These are phyloP conservation scores for Aspergillus ostianus DNA, from an alignment of 495 filamentous ascomycete species.

Conservation along the genomic window DNA sequence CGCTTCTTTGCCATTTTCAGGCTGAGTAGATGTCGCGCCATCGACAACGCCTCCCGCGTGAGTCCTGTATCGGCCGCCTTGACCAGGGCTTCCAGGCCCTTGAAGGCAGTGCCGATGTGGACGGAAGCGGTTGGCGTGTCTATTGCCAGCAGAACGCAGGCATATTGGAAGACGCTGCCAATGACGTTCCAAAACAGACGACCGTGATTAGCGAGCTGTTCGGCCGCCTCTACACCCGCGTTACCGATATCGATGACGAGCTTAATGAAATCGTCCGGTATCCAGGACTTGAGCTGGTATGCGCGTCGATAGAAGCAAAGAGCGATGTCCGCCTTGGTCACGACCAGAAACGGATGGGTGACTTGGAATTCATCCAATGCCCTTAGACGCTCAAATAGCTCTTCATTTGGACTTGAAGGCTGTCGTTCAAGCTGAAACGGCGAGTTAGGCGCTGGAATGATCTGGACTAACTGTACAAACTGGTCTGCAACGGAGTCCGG, in stretches of 20 bases:
- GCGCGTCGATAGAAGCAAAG: constrained; percentile 36
- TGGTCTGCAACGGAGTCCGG: constrained; percentile 28
- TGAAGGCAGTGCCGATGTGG: constrained; percentile 26
- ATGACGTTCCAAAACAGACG: constrained; percentile 35
- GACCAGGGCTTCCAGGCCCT: constrained; percentile 30
- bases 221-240: constrained; percentile 23
- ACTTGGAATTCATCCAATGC: constrained; percentile 15
- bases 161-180: constrained; percentile 34
- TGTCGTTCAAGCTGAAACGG: constrained; percentile 25
- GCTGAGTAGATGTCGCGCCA: constrained; percentile 30
- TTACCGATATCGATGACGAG: constrained; percentile 28
- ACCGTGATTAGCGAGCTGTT: constrained; percentile 26
- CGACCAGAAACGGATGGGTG: constrained; percentile 30
- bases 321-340: constrained; percentile 31
- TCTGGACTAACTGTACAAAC: constrained; percentile 30
- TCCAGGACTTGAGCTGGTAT: constrained; percentile 26
- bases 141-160: constrained; percentile 29
- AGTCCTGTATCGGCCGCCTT: constrained; percentile 26
- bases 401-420: constrained; percentile 18
- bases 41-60: constrained; percentile 31
- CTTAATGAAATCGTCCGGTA: constrained; percentile 23
- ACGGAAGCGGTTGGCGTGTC: constrained; percentile 25
- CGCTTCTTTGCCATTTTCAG: constrained; percentile 31
- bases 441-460: constrained; percentile 30
- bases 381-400: constrained; percentile 25